A percentile compares a stretch with the other conserved stretches of the same genome.
Conservation (phyloP, 2,329 filamentous ascomycete genomes). For the Cladophialophora bantiana region DNA sequence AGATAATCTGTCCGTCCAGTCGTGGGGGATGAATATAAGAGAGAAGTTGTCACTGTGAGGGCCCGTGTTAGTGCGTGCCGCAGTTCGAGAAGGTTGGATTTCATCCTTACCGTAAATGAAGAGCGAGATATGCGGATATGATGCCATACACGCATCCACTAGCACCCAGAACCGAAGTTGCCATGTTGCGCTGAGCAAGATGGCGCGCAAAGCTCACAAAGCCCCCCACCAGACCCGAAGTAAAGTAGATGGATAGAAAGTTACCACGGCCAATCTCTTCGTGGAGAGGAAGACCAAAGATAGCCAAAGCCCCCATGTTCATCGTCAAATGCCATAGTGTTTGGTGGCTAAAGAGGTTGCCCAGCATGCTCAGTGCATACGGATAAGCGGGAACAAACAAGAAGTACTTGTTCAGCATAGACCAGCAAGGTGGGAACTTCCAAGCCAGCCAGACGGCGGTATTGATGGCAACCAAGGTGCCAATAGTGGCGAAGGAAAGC, state of each 20-base stretch:
- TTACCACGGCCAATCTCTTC: constrained; percentile 64
- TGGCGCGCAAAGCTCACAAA: constrained; percentile 55
- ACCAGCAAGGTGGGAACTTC: constrained; percentile 62
- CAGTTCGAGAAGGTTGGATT: background rate
- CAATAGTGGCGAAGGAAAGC: constrained; percentile 60
- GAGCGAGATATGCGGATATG: constrained; percentile 57
- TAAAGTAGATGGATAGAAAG: constrained; percentile 61
- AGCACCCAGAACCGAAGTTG: constrained; percentile 58
- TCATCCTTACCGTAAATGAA: constrained; percentile 52
- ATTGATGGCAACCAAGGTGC: constrained; percentile 60
- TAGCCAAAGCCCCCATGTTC: constrained; percentile 63
- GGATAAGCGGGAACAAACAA: constrained; percentile 61
- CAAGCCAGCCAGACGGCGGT: constrained; percentile 59
- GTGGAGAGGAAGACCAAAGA: constrained; percentile 62
- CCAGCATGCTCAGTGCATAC: constrained; percentile 59
- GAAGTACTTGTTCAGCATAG: constrained; percentile 63
- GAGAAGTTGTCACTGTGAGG: constrained; percentile 49
- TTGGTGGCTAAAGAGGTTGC: constrained; percentile 65
- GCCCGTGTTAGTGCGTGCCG: constrained; percentile 13
- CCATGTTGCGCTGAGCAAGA: constrained; percentile 53
- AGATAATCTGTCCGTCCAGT: constrained; percentile 51
- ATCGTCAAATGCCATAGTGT: constrained; percentile 57
- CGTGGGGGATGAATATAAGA: constrained; percentile 50
- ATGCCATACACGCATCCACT: constrained; percentile 60
- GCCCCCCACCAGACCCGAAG: constrained; percentile 56